Base-by-base conservation (phyloP, 192 early-diverging fungal species). In the Helicostylum pulchrum region DNA sequence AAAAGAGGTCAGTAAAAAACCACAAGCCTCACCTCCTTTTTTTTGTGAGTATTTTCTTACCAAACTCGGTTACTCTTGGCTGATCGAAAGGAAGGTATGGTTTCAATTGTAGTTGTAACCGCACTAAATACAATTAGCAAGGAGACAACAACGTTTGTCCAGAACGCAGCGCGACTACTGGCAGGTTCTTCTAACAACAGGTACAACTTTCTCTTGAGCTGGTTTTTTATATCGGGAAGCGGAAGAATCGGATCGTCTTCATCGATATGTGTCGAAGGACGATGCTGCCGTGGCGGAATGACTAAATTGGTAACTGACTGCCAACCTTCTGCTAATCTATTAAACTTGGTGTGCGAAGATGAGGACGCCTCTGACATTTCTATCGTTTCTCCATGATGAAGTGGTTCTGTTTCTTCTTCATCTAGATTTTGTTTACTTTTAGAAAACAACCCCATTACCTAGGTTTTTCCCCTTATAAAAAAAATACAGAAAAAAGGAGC, bases 161-260 rank as follows among this genome's bases (percentile, higher is more conserved):
- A 72, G 71, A 92, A 90, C 9, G 91, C 91, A 7, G 80, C 73
- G 6, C 77, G 62, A 59, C 88, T 85, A 4, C 86, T 87, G n/a
- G 89, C 87, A 12, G 91, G 89, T 63, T 91, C 88, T 62, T 92
- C 91, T 32, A 92, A 75, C 39, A 92, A 74, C 15, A 88, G 74
- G 51, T 86, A 92, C 43, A 92, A 74, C 42, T 78, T 71, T 50
- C 85, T 76, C 55, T 88, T 89, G 23, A 65, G 51, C 12, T 30
- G 15, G 20, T 64, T 59, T 23, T 45, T 59, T 4, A 59, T 42
- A 0, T 59, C 57, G 17, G 57, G 57, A 17, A 59, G 14, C 10
- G 11, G 32, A 0, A 36, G 57, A 43, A 11, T 21, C 4, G 57
- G 19, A 45, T 59, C 57, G 21, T 59, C 57, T 14, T 11, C n/a